Evolutionary conservation across 148 eudicot genomes (phyloP).

Genomic region (Rhododendron ovatum): DNA sequence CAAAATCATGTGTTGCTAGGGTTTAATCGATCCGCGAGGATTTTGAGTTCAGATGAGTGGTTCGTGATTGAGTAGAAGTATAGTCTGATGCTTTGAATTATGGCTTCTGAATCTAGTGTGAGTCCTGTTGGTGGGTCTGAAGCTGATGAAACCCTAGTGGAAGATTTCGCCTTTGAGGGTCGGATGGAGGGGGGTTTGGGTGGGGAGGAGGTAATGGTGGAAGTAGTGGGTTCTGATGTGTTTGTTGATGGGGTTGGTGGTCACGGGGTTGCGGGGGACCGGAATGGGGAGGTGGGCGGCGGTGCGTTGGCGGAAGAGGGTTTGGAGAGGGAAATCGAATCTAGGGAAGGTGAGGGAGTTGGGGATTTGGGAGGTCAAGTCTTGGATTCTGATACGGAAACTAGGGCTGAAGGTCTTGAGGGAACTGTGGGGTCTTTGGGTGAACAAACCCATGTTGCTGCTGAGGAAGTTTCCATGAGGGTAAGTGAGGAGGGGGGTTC

Average conservation of each 20-base stretch:
- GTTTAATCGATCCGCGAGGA: not conserved
- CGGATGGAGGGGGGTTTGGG: conserved; percentile 11
- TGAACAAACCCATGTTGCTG: conserved; percentile 8
- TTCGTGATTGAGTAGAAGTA: conserved; percentile 3
- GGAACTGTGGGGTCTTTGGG: conserved; percentile 5
- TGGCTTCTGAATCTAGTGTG: conserved; percentile 18
- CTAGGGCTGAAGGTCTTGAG: conserved; percentile 4
- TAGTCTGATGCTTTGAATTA: conserved; percentile 19
- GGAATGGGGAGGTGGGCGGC: conserved; percentile 16
- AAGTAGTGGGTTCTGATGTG: conserved; percentile 51
- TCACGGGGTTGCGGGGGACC: conserved; percentile 13
- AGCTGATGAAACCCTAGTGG: conserved; percentile 16
- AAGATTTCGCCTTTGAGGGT: conserved; percentile 1
- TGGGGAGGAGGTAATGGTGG: conserved; percentile 50
- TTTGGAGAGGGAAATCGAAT: not conserved
- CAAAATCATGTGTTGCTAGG: conserved; percentile 7
- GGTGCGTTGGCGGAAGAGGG: conserved; percentile 8
- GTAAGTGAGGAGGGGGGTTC: not conserved
- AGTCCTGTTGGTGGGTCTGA: conserved; percentile 8
- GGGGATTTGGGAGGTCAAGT: conserved; percentile 10
- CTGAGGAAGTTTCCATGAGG: not conserved
- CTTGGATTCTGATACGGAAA: not conserved
- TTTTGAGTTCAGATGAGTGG: not conserved
- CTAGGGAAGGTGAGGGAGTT: conserved; percentile 10
- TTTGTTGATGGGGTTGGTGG: conserved; percentile 43